These are phyloP conservation scores for Suhomyces wounanorum DNA, from an alignment of 1,139 yeast species.

Conservation along the genomic window DNA sequence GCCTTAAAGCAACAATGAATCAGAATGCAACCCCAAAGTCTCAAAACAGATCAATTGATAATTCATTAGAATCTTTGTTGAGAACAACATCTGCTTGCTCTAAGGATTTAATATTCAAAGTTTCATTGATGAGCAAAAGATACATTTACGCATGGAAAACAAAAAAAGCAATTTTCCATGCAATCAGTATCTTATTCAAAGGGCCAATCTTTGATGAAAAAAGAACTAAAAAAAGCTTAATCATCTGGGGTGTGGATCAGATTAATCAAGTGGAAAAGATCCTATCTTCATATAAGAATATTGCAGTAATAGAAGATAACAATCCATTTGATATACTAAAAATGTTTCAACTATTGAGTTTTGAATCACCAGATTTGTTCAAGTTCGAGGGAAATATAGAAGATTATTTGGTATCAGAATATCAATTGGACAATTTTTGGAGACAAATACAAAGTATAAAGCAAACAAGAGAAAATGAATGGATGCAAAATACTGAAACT, in stretches of 20 bases:
- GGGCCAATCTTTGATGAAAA: slow-evolving; percentile 5
- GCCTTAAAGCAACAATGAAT: slow-evolving; percentile 3
- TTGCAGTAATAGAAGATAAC: neutral
- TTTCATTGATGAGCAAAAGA: slow-evolving; percentile 15
- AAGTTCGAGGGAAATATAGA: slow-evolving; percentile 17
- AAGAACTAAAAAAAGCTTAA: slow-evolving; percentile 1
- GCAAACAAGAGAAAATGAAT: slow-evolving; percentile 4
- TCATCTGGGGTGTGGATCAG: slow-evolving; percentile 10
- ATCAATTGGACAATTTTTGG: slow-evolving; percentile 22
- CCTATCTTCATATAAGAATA: neutral
- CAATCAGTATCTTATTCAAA: slow-evolving; percentile 12
- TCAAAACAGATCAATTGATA: neutral
- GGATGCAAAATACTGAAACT: neutral
- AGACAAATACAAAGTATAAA: slow-evolving; percentile 11
- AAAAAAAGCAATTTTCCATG: slow-evolving; percentile 17
- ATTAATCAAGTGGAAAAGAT: slow-evolving; percentile 1
- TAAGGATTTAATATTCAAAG: slow-evolving; percentile 7
- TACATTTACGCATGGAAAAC: slow-evolving; percentile 24
- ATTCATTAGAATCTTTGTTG: slow-evolving; percentile 6
- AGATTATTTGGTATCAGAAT: slow-evolving; percentile 23
- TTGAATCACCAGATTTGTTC: slow-evolving; percentile 1
- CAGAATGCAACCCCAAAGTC: neutral
- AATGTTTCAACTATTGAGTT: slow-evolving; percentile 3
- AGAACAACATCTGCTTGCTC: slow-evolving; percentile 10
- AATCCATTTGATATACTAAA: slow-evolving; percentile 7